phyloP scores from a whole-genome alignment of 495 filamentous ascomycete genomes.

The Beverwykella pulmonaria region DNA sequence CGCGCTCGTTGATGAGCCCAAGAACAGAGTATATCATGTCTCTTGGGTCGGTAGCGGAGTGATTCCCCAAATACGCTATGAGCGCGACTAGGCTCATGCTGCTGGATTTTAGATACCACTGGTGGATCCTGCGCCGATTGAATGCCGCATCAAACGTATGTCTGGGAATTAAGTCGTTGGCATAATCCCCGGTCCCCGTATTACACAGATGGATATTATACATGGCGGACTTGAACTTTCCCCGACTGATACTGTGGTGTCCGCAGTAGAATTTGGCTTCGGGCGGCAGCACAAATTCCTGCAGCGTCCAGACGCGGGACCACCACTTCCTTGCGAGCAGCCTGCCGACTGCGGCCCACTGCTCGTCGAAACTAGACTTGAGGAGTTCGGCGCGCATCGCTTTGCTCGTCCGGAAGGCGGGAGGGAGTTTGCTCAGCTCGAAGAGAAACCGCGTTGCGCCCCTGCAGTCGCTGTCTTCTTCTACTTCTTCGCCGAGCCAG shows the following conservation, averaged over 20 bases:
- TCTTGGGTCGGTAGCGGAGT: slow-evolving; percentile 11
- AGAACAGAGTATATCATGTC: slow-evolving; percentile 21
- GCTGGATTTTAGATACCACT: slow-evolving; percentile 6
- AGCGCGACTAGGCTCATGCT: slow-evolving; percentile 13
- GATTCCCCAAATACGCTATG: slow-evolving; percentile 24
- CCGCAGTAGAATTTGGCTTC: slow-evolving; percentile 22
- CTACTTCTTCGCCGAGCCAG: slow-evolving; percentile 21
- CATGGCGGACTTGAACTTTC: slow-evolving; percentile 12
- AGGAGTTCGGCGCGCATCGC: not conserved
- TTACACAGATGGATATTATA: slow-evolving; percentile 19
- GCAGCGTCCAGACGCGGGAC: slow-evolving; percentile 21
- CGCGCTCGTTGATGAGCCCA: slow-evolving; percentile 1
- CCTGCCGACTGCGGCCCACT: slow-evolving; percentile 9
- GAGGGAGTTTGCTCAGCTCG: not conserved
- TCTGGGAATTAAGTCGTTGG: slow-evolving; percentile 12
- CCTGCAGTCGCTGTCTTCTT: slow-evolving; percentile 15
- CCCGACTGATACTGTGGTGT: slow-evolving; percentile 5
- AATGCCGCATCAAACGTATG: slow-evolving; percentile 17
- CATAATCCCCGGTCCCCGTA: not conserved
- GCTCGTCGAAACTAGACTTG: not conserved
- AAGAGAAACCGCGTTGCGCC: slow-evolving; percentile 13
- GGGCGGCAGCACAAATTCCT: slow-evolving; percentile 21
- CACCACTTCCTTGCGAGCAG: slow-evolving; percentile 14
- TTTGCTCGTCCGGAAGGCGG: not conserved
- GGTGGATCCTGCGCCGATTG: slow-evolving; percentile 19